Percentiles rank a stretch among this genome's conserved stretches.
These are phyloP conservation scores for Pestalotiopsis sp. DNA, from an alignment of 2,329 filamentous ascomycete genomes.

Conservation along the genomic window DNA sequence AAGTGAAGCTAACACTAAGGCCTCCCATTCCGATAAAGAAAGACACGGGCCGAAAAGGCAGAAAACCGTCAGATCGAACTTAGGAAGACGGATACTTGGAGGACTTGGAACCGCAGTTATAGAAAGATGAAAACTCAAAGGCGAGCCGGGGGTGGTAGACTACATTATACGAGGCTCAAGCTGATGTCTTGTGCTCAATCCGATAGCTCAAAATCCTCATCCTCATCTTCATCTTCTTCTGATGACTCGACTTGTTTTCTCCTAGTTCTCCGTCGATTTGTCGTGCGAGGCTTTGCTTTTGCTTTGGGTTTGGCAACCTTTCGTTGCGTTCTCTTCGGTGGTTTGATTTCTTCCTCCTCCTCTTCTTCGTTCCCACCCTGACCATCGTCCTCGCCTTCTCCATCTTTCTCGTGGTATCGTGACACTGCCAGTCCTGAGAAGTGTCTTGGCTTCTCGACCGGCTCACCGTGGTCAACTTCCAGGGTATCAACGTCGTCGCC, in stretches of 20 bases:
- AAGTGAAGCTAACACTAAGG: not conserved
- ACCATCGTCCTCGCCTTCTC: not conserved
- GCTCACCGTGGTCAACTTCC: slow-evolving; percentile 29
- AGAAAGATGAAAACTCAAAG: not conserved
- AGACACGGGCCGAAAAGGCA: not conserved
- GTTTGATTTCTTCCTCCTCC: slow-evolving; percentile 5
- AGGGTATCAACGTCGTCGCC: slow-evolving; percentile 38
- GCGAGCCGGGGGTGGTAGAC: not conserved
- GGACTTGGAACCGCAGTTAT: not conserved
- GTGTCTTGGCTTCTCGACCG: slow-evolving; percentile 6
- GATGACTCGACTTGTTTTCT: slow-evolving; percentile 23
- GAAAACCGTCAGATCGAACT: too few species aligned
- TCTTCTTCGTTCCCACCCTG: slow-evolving; percentile 1
- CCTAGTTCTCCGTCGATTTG: slow-evolving; percentile 26
- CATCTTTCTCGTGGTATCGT: not conserved
- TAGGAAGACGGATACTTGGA: too few species aligned
- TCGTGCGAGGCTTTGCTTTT: slow-evolving; percentile 27
- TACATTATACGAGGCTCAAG: not conserved
- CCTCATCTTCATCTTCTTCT: slow-evolving; percentile 26
- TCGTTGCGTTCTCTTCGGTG: slow-evolving; percentile 17
- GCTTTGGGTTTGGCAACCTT: slow-evolving; percentile 20
- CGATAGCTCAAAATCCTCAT: slow-evolving; percentile 13
- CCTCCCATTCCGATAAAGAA: not conserved
- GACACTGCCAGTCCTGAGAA: not conserved
- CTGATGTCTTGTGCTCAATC: not conserved